phyloP scores from a whole-genome alignment of 2,329 filamentous ascomycete genomes.

The Incumbomyces delicatus region DNA sequence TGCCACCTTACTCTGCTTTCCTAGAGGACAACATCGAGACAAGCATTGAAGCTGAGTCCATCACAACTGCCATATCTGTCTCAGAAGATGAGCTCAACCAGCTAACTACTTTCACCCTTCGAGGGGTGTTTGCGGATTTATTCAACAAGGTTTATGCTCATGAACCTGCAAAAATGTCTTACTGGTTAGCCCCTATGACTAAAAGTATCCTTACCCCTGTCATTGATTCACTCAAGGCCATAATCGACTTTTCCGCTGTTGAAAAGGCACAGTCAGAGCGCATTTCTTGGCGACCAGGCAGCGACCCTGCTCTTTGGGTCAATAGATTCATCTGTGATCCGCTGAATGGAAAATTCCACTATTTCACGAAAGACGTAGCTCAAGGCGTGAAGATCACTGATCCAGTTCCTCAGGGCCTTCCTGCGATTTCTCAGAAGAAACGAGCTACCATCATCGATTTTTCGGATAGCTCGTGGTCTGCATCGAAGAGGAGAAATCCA shows the following conservation, averaged over 20 bases:
- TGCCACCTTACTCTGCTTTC: conserved; percentile 63
- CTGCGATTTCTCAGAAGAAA: conserved; percentile 27
- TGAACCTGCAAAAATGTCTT: conserved; percentile 57
- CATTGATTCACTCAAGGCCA: conserved; percentile 3
- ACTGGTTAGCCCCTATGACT: conserved; percentile 62
- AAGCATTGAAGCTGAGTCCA: conserved; percentile 41
- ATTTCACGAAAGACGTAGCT: conserved; percentile 40
- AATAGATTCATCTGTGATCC: conserved; percentile 47
- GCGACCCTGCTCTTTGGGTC: conserved; percentile 30
- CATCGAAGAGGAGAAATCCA: conserved; percentile 8
- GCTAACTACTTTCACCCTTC: conserved; percentile 64
- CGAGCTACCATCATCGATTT: conserved; percentile 69
- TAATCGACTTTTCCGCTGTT: conserved; percentile 22
- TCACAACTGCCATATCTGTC: conserved; percentile 37
- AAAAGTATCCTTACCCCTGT: neutral
- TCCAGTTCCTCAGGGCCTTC: conserved; percentile 49
- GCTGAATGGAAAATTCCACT: conserved; percentile 49
- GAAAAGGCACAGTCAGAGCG: conserved; percentile 27
- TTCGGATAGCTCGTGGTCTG: conserved; percentile 54
- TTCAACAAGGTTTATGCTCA: conserved; percentile 80
- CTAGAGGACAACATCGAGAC: conserved; percentile 56
- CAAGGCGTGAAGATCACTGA: conserved; percentile 54
- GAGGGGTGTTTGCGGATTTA: conserved; percentile 62
- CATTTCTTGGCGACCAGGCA: conserved; percentile 37
- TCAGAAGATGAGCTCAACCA: conserved; percentile 38